Evolutionary conservation across 2,329 filamentous ascomycete species (phyloP).

Genomic region (Allantophomopsis lycopodina): DNA sequence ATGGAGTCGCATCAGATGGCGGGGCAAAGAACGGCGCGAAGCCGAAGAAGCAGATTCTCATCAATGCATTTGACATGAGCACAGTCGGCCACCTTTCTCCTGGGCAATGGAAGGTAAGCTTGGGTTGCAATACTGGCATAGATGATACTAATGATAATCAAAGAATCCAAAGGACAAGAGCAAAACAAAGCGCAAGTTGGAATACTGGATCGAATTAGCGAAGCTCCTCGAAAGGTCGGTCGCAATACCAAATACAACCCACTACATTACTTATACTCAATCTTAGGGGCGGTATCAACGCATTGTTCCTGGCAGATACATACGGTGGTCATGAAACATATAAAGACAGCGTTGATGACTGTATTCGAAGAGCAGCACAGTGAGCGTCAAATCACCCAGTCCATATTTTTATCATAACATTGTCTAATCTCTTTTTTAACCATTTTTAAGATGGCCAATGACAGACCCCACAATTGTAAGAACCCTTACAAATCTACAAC

Average conservation of each 20-base stretch:
- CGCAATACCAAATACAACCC: too few relatives aligned
- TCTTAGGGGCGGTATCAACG: conserved; percentile 42
- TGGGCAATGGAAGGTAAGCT: conserved; percentile 49
- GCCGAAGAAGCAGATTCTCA: conserved; percentile 37
- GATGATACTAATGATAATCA: not conserved
- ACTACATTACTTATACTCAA: too few relatives aligned
- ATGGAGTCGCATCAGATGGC: not conserved
- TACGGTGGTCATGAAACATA: conserved; percentile 55
- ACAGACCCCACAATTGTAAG: conserved; percentile 49
- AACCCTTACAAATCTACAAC: conserved; percentile 11
- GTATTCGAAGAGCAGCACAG: conserved; percentile 48
- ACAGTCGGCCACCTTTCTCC: conserved; percentile 50
- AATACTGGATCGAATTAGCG: conserved; percentile 52
- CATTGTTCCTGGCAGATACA: conserved; percentile 47
- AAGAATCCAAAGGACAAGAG: conserved; percentile 48
- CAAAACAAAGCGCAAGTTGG: conserved; percentile 41
- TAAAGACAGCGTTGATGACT: conserved; percentile 37
- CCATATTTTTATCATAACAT: too few relatives aligned
- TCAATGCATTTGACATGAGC: conserved; percentile 55
- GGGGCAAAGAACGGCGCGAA: conserved; percentile 1
- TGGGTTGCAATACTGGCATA: conserved; percentile 1
- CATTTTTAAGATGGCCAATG: conserved; percentile 36
- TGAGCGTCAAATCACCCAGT: too few relatives aligned
- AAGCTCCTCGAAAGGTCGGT: conserved; percentile 35
- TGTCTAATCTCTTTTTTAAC: too few relatives aligned